Conservation (phyloP, 75 land plant species). For the Sequoia sempervirens region DNA sequence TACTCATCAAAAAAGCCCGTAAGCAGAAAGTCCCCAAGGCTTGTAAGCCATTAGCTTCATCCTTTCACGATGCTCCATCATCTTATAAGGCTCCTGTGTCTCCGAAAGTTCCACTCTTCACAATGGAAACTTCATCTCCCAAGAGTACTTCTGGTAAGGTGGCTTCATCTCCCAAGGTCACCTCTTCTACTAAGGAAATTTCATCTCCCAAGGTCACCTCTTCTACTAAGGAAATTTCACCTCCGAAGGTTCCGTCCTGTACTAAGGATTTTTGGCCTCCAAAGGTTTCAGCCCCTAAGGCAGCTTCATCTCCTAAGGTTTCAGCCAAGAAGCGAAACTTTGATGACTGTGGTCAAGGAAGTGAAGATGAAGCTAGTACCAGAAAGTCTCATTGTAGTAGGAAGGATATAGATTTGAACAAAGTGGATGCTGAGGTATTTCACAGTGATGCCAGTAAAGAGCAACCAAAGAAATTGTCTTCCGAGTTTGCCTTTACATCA, state of each 20-base stretch:
- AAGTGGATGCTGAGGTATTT: not conserved
- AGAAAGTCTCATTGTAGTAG: not conserved
- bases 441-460: not conserved
- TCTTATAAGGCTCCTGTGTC: not conserved
- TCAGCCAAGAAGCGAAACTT: not conserved
- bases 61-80: not conserved
- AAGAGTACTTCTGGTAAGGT: not conserved
- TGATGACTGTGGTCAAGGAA: not conserved
- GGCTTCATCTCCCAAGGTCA: not conserved
- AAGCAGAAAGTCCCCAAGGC: not conserved
- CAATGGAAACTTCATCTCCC: not conserved
- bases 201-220: not conserved
- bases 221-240: not conserved
- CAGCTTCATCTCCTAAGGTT: not conserved
- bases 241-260: not conserved
- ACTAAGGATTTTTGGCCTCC: not conserved
- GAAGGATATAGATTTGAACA: constrained; percentile 1
- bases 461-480: not conserved
- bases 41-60: not conserved
- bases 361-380: not conserved
- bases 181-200: not conserved
- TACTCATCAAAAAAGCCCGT: not conserved
- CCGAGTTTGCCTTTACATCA: not conserved
- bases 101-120: not conserved
- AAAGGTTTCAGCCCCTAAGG: not conserved